phyloP scores from a whole-genome alignment of 1,284 basidiomycete genomes.

The Cerrena zonata region DNA sequence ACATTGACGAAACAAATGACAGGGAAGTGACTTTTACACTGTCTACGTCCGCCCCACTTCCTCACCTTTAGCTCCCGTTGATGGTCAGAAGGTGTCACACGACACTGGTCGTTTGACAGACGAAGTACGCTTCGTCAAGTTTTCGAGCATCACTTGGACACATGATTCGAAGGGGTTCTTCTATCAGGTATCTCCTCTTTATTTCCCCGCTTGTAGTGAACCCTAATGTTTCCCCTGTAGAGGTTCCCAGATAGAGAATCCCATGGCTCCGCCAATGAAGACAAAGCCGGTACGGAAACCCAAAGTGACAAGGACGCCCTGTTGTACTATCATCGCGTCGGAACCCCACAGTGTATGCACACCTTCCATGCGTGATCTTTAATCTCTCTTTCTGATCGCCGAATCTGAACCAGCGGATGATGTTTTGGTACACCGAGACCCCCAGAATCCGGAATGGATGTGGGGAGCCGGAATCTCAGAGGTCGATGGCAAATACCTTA shows the following conservation, averaged over 20 bases:
- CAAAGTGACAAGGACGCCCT: slow-evolving; percentile 62
- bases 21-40: slow-evolving; percentile 74
- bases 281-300: slow-evolving; percentile 60
- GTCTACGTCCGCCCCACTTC: slow-evolving; percentile 63
- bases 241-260: slow-evolving; percentile 52
- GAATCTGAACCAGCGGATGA: slow-evolving; percentile 50
- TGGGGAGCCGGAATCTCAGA: slow-evolving; percentile 53
- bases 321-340: slow-evolving; percentile 70
- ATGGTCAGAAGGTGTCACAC: slow-evolving; percentile 35
- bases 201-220: background rate
- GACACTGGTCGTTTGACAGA: slow-evolving; percentile 56
- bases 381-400: background rate
- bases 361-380: slow-evolving; percentile 6
- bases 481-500: slow-evolving; percentile 59
- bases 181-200: slow-evolving; percentile 54
- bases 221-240: slow-evolving; percentile 25
- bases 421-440: slow-evolving; percentile 59
- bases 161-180: slow-evolving; percentile 77
- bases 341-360: slow-evolving; percentile 59
- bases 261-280: slow-evolving; percentile 45
- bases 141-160: slow-evolving; percentile 67
- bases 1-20: no score
- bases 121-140: slow-evolving; percentile 71
- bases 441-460: slow-evolving; percentile 63
- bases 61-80: slow-evolving; percentile 44